Conservation (phyloP, 345 rosid species). For the Populus tremula region DNA sequence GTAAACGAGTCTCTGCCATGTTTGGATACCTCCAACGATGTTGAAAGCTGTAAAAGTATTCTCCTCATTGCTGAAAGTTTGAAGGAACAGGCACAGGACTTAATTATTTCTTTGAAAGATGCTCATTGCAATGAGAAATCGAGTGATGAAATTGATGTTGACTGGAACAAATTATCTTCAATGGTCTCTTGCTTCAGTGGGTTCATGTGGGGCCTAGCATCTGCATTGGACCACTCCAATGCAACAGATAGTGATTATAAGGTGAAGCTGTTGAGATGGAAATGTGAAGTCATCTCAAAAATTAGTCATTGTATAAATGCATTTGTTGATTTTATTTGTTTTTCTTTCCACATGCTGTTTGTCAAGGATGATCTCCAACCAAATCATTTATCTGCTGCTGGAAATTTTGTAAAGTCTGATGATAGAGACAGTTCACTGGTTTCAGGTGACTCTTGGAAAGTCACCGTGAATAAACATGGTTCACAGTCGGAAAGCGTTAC, state of each 20-base stretch:
- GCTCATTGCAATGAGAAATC: conserved; percentile 26
- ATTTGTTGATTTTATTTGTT: conserved; percentile 44
- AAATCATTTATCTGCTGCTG: conserved; percentile 26
- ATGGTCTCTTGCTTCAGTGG: conserved; percentile 66
- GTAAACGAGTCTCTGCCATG: conserved; percentile 15
- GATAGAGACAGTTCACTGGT: conserved; percentile 9
- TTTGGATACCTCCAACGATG: conserved; percentile 27
- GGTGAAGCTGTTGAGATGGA: conserved; percentile 36
- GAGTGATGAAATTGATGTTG: conserved; percentile 27
- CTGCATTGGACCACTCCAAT: conserved; percentile 40
- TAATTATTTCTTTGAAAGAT: conserved; percentile 42
- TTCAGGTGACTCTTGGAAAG: conserved; percentile 19
- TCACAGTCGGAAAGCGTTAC: conserved; percentile 24
- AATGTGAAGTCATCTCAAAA: conserved; percentile 39
- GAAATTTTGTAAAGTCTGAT: conserved; percentile 19
- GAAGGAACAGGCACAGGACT: conserved; percentile 51
- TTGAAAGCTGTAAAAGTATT: conserved; percentile 46
- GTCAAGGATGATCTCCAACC: conserved; percentile 34
- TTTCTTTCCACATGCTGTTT: conserved; percentile 37
- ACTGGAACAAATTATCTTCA: conserved; percentile 47
- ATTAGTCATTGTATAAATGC: conserved; percentile 32
- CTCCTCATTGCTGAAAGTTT: conserved; percentile 42
- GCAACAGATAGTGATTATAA: conserved; percentile 33
- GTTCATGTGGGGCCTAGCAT: conserved; percentile 81
- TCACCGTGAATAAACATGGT: conserved; percentile 2